phyloP scores from a whole-genome alignment of 352 stramenopile genomes.

The Globisporangium paroecandrum region DNA sequence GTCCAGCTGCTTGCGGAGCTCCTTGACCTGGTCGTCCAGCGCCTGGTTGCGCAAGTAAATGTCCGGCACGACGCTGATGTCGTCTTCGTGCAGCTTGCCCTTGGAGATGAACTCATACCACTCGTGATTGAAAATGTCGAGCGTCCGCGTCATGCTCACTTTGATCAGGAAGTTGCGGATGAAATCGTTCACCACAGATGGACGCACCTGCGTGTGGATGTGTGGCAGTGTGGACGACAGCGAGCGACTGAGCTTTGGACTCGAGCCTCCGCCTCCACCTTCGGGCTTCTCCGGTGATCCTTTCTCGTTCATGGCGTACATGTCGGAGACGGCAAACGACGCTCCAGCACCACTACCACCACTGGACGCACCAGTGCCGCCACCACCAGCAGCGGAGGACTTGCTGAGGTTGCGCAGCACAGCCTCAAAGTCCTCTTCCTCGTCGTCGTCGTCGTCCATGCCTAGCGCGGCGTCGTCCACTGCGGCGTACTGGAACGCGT shows the following conservation, averaged over 20 bases:
- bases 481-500: constrained; percentile 77
- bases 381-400: constrained; percentile 31
- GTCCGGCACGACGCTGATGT: constrained; percentile 90
- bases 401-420: constrained; percentile 72
- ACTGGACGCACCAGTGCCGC: not conserved
- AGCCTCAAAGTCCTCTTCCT: constrained; percentile 82
- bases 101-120: constrained; percentile 94
- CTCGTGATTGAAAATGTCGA: constrained; percentile 95
- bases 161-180: constrained; percentile 96
- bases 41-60: constrained; percentile 94
- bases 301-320: constrained; percentile 8
- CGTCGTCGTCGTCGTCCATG: constrained; percentile 50
- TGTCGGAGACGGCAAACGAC: constrained; percentile 17
- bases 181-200: constrained; percentile 92
- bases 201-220: constrained; percentile 68
- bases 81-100: constrained; percentile 87
- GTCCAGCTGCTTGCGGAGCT: constrained; percentile 80
- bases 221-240: constrained; percentile 16
- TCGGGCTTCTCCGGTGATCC: constrained; percentile 16
- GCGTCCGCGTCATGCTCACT: constrained; percentile 81
- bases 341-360: constrained; percentile 12
- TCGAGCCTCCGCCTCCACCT: not conserved
- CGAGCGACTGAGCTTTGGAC: constrained; percentile 5
- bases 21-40: constrained; percentile 88
- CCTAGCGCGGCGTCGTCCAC: constrained; percentile 58